Base-by-base conservation (phyloP, 306 rosid genomes). In the Coriaria nepalensis region DNA sequence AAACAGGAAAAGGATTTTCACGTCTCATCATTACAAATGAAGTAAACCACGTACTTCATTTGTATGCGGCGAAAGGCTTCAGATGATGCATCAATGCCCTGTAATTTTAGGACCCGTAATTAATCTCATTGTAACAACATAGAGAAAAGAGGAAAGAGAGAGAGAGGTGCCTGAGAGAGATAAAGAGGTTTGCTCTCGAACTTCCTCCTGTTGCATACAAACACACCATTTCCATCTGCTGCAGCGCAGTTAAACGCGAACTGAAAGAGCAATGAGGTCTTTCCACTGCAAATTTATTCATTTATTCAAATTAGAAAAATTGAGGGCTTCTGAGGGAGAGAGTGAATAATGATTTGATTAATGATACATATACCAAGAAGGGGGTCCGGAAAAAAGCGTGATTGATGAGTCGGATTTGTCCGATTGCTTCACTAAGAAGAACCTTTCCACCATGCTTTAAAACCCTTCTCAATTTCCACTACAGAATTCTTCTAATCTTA, bases 191-290 rank as follows among this genome's bases (percentile, higher is more conserved):
- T 83, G 33, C 64, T 67, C 65, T 84, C 80, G 41, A 88, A 52
- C 38, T 20, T 57, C 14, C 48, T 79, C 9, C 70, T 78, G 64
- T 63, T 74, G 63, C 93, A 88, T 38, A 88, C 70, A 74, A 88
- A 83, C 41, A 82, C n/a, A 8, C 83, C 93, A 4, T 35, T 59
- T 7, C 68, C 53, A 49, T 66, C 40, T 32, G 29, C 29, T 20
- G 29, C 29, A 20, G 29, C 29, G 29, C 29, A 20, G 29, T 20
- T 20, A 20, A 20, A 20, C 29, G 97, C 97, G 33, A 74, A 83
- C 73, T 88, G 95, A 59, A 88, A 83, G 5, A 84, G 77, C 9
- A 84, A 62, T 33, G 95, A 83, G 14, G 95, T 81, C 36, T 88
- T 88, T 36, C 95, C 95, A 37, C 90, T 78, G 79, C 57, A 57